A percentile compares a stretch with the other conserved stretches of the same genome.
phyloP scores from a whole-genome alignment of 73 alveolate species.

The Tetrahymena borealis region DNA sequence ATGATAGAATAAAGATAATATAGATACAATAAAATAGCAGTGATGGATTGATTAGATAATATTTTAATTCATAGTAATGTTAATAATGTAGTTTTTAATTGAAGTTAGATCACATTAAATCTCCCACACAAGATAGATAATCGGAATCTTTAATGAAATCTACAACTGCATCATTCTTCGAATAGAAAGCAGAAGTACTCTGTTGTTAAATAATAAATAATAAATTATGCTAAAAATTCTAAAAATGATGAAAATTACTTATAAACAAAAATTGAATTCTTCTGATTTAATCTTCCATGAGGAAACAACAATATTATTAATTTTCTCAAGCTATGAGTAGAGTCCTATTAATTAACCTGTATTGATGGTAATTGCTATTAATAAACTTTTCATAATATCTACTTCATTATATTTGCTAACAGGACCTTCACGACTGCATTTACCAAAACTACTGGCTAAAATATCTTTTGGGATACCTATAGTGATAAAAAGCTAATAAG shows the following conservation, averaged over 20 bases:
- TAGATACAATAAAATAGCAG: too few species aligned
- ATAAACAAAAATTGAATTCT: not conserved
- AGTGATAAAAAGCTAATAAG: not conserved
- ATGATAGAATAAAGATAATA: too few species aligned
- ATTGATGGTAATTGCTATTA: not conserved
- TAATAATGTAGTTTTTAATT: too few species aligned
- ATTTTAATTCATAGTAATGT: too few species aligned
- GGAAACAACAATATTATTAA: not conserved
- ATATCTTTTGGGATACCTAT: not conserved
- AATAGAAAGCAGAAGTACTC: not conserved
- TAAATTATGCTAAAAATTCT: not conserved
- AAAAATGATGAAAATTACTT: not conserved
- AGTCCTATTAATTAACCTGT: not conserved
- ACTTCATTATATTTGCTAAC: not conserved
- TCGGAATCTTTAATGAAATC: not conserved
- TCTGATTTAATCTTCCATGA: not conserved
- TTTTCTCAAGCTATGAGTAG: not conserved
- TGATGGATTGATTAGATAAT: too few species aligned
- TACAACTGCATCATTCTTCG: not conserved
- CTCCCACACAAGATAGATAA: not conserved
- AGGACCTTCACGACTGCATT: not conserved
- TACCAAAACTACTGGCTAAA: conserved; percentile 2
- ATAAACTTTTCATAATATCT: not conserved
- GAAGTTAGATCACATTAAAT: not conserved
- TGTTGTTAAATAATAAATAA: not conserved